Percentiles rank a stretch among this genome's conserved stretches.
phyloP scores from a whole-genome alignment of 2,329 filamentous ascomycete species.

The Fusarium verrucosum region DNA sequence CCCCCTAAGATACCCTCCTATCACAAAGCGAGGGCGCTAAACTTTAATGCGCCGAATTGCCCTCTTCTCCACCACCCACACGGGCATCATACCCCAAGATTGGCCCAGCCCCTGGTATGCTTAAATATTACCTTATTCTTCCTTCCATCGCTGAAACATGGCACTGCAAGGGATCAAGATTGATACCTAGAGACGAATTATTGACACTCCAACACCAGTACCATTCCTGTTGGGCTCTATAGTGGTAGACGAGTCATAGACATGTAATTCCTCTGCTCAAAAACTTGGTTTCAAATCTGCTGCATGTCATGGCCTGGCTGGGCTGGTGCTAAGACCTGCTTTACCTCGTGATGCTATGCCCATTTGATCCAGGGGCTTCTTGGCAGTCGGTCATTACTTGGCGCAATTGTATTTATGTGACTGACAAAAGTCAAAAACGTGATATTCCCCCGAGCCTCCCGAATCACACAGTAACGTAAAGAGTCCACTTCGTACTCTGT shows the following conservation, averaged over 20 bases:
- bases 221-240: too few species aligned
- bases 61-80: slow-evolving; percentile 11
- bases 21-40: slow-evolving; percentile 27
- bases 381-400: slow-evolving; percentile 30
- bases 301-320: neutral
- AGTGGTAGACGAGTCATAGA: slow-evolving; percentile 1
- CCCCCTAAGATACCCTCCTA: neutral
- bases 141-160: slow-evolving; percentile 29
- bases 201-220: too few species aligned
- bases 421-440: neutral
- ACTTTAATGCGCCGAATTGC: slow-evolving; percentile 38
- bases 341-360: slow-evolving; percentile 20
- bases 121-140: slow-evolving; percentile 46
- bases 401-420: slow-evolving; percentile 2
- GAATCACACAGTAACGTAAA: neutral
- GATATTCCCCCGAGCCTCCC: slow-evolving; percentile 15
- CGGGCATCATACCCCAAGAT: neutral
- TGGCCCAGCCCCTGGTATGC: slow-evolving; percentile 39
- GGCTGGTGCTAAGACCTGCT: slow-evolving; percentile 2
- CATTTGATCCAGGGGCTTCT: slow-evolving; percentile 30
- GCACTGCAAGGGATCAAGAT: slow-evolving; percentile 6
- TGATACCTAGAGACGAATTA: too few species aligned
- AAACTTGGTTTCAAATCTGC: slow-evolving; percentile 5
- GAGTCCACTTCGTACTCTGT: neutral
- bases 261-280: neutral